These are phyloP conservation scores for Fusarium sp. DNA, from an alignment of 2,329 filamentous ascomycete genomes.

Conservation along the genomic window DNA sequence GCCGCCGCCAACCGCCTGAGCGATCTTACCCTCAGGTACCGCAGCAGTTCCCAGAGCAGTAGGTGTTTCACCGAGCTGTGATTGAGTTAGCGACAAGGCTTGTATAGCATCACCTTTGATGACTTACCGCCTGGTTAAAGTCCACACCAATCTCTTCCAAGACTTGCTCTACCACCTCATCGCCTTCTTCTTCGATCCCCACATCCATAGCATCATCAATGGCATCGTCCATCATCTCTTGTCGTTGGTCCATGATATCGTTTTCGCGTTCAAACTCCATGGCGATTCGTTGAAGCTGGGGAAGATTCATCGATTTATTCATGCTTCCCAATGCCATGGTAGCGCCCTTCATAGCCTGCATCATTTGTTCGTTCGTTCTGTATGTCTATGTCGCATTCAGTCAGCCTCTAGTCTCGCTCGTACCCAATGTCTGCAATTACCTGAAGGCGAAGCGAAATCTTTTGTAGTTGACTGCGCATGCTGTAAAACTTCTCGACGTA, in stretches of 20 bases:
- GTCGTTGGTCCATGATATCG: slow-evolving; percentile 98
- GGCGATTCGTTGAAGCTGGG: slow-evolving; percentile 92
- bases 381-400: slow-evolving; percentile 74
- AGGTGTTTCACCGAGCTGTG: slow-evolving; percentile 90
- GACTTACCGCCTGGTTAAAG: slow-evolving; percentile 83
- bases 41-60: slow-evolving; percentile 80
- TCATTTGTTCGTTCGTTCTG: slow-evolving; percentile 99
- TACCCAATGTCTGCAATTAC: slow-evolving; percentile 55
- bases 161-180: slow-evolving; percentile 96
- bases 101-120: slow-evolving; percentile 32
- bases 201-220: slow-evolving; percentile 97
- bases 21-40: slow-evolving; percentile 80
- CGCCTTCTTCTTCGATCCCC: slow-evolving; percentile 90
- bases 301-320: slow-evolving; percentile 98
- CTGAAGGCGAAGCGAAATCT: slow-evolving; percentile 94
- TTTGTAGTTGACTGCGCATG: slow-evolving; percentile 97
- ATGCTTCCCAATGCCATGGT: slow-evolving; percentile 93
- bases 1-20: slow-evolving; percentile 80
- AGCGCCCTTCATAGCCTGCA: slow-evolving; percentile 99
- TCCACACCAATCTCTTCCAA: slow-evolving; percentile 97
- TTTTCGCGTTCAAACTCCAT: slow-evolving; percentile 99
- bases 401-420: slow-evolving; percentile 23
- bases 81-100: slow-evolving; percentile 26
- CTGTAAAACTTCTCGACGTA: slow-evolving; percentile 99
- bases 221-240: slow-evolving; percentile 99